Base-by-base conservation (phyloP, 306 rosid genomes). In the Glycine soja region DNA sequence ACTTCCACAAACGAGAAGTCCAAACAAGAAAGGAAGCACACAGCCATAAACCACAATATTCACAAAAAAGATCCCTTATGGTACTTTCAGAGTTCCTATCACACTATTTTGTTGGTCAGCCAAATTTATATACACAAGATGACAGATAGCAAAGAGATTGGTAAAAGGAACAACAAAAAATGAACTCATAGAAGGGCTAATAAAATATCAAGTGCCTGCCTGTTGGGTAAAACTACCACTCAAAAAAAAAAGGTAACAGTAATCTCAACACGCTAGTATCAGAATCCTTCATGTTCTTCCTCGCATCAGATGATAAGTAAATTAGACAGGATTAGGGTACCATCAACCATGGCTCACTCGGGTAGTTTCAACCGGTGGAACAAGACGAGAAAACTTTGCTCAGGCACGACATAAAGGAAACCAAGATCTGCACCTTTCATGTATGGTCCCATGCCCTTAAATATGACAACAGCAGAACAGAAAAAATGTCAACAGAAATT, bases 341-440 rank as follows among this genome's bases (percentile, higher is more conserved):
- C 62, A 12, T 38, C 43, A 38, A 38, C 43, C 4, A 4, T 15
- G 53, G 79, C 87, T 92, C 84, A 96, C 50, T 89, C 90, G 0
- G 98, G 99, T 72, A 96, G 90, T 79, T 88, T 92, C 91, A 96
- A 87, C 42, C 99, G 97, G 89, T 90, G 92, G 87, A 96, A 91
- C 72, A 96, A 87, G 56, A 96, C 99, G 4, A 96, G 95, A 86
- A 96, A 92, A 86, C 98, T 96, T 85, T 96, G 97, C 84, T 96
- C 97, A 0, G 98, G 97, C 47, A 89, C 91, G 1, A 89, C 88
- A 79, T 93, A 93, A 40, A 96, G 93, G 87, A 96, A 93, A 36
- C 99, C 99, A 14, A 96, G 93, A 84, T 93, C 98, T 75, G 99
- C 99, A 36, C 98, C 95, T 89, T 90, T 93, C 87, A 91, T 86